Base-by-base conservation (phyloP, 129 eudicot genomes). In the Logfia minima region DNA sequence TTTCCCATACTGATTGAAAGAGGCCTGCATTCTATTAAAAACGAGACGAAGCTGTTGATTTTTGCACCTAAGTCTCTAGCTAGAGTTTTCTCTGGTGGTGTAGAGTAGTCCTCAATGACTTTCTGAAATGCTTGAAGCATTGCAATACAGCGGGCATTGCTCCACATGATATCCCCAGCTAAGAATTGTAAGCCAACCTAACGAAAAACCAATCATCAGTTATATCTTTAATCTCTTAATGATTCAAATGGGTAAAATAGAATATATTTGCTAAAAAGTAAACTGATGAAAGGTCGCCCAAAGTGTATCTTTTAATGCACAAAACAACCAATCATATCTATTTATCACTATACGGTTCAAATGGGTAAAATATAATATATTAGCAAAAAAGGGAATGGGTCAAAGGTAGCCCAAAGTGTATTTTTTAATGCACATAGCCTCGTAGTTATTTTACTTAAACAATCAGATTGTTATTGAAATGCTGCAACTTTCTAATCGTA, bases 1-100 rank as follows among this genome's bases (percentile, higher is more conserved):
- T 93, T 93, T 62, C 98, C 98, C 98, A 93, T 93, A 78, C 97
- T 90, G 69, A 90, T 86, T 58, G 98, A 88, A 74, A 93, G 90
- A 76, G 96, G 98, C 77, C 98, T 85, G 84, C 98, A 93, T 75
- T 89, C 96, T 16, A 78, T 90, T 66, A 93, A 60, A 65, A 85
- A 93, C 29, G 97, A 90, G 45, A 93, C 86, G n/a, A 74, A 89
- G 52, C 86, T 70, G 76, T 85, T 93, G 85, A 93, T 81, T 77
- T 85, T 93, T 19, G 97, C 79, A 4, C 92, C 84, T 74, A 93
- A 77, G 77, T 90, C 98, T 70, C 96, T 87, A 32, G 75, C 72
- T 55, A 93, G 86, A 78, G 87, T 56, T 77, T 83, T 93, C 71
- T 93, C 92, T 2, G 90, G 81, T 67, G 98, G 96, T 4, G 93